Evolutionary conservation across 345 rosid species (phyloP).

Genomic region (Anastatica hierochuntica): DNA sequence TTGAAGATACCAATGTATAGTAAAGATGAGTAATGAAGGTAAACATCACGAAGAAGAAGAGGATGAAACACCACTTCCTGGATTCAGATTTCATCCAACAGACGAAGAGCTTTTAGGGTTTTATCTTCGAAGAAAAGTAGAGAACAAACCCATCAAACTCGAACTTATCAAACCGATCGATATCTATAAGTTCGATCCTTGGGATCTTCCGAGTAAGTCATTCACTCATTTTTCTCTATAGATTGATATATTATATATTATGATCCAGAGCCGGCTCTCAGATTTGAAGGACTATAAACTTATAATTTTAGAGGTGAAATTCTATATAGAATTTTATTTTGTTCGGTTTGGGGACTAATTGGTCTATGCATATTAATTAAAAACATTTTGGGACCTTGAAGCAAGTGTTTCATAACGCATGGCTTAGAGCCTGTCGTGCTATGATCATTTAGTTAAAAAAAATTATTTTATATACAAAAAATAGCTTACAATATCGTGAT

Average conservation of each 20-base stretch:
- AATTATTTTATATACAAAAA: no score
- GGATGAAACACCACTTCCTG: constrained; percentile 33
- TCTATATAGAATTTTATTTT: no score
- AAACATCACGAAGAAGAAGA: constrained; percentile 6
- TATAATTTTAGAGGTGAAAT: no score
- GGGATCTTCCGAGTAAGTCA: constrained; percentile 49
- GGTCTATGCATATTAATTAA: no score
- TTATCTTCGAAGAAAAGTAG: constrained; percentile 45
- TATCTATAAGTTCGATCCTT: constrained; percentile 44
- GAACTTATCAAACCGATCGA: constrained; percentile 40
- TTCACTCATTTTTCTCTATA: background rate
- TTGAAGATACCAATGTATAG: constrained; percentile 9
- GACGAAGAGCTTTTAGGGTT: constrained; percentile 45
- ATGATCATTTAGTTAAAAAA: no score
- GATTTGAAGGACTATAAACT: no score
- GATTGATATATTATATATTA: background rate
- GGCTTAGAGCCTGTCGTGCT: no score
- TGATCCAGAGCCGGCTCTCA: no score
- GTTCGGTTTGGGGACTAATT: no score
- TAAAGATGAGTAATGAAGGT: constrained; percentile 12
- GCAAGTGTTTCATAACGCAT: no score
- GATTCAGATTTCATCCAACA: constrained; percentile 46
- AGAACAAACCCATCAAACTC: constrained; percentile 32
- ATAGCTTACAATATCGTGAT: no score
- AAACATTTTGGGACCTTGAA: no score